Evolutionary conservation across 306 rosid species (phyloP), one percentile per base, ranked within the genome.

Genomic region (Lablab purpureus): DNA sequence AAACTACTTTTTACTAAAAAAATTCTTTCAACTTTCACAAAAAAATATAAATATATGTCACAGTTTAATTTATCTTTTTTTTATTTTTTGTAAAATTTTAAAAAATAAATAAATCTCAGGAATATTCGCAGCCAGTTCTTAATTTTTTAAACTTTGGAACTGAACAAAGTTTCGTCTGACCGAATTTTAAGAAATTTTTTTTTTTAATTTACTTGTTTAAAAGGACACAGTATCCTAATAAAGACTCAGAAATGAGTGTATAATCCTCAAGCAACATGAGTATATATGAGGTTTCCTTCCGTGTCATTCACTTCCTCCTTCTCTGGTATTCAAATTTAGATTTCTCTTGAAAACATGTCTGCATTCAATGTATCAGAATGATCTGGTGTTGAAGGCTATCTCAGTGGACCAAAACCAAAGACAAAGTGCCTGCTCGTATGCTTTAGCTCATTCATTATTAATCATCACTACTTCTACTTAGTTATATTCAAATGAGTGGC

Each of bases 361-460:
- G 34, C 71, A 67, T 85, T 81, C 83, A 78, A 67, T 81, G 78
- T 67, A 81, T 78, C 64, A 1, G 46, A 65, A 71, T 32, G 50
- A 64, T 65, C 47, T 46, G 58, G 17, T 67, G 72, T 5, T 11
- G 45, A 56, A 28, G 60, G 21, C 6, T 36, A 49, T n/a, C 7
- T 69, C 60, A 75, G 78, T 83, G 81, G 71, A 13, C 75, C 82
- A 41, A 79, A 74, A 13, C 82, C 84, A 51, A 74, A 74, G 41
- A 58, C 67, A 60, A n/a, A 10, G 64, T 59, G 28, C 76, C 15
- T 5, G 7, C 7, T 23, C n/a, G 54, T 22, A 28, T 62, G 80
- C 82, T 58, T 60, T 52, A 52, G 68, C 52, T 73, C 69, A 74
- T 67, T 60, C 4, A 37, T 54, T 19, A 4, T 21, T 37, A 67